A percentile compares a stretch with the other conserved stretches of the same genome.
Conservation (phyloP, 345 rosid genomes). For the rapeseed (Brassica napus) region DNA sequence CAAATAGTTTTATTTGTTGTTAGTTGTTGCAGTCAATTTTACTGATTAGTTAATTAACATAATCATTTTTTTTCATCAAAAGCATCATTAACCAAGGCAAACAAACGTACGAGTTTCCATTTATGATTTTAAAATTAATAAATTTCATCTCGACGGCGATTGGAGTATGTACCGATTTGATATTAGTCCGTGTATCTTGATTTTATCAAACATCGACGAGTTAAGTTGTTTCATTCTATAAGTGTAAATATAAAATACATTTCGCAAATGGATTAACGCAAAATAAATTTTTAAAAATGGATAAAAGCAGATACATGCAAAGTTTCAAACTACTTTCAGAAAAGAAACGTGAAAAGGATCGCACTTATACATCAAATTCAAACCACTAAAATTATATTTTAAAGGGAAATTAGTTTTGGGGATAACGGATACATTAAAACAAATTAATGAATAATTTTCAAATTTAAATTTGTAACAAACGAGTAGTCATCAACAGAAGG, state of each 20-base stretch:
- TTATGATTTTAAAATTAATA: background rate
- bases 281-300: background rate
- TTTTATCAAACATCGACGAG: background rate
- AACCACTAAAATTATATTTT: background rate
- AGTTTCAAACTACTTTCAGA: slow-evolving; percentile 33
- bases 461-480: background rate
- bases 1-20: background rate
- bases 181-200: background rate
- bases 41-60: background rate
- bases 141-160: background rate
- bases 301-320: slow-evolving; percentile 26
- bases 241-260: background rate
- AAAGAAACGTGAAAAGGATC: slow-evolving; percentile 36
- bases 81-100: background rate
- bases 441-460: background rate
- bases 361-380: slow-evolving; percentile 26
- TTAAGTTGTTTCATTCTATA: background rate
- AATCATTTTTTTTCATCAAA: background rate
- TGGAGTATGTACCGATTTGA: background rate
- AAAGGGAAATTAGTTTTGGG: background rate
- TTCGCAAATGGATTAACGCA: slow-evolving; percentile 9
- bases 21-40: background rate
- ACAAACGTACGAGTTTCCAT: background rate
- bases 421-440: background rate
- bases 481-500: background rate